These are phyloP conservation scores for Turritis glabra DNA, from an alignment of 345 rosid genomes.

Conservation along the genomic window DNA sequence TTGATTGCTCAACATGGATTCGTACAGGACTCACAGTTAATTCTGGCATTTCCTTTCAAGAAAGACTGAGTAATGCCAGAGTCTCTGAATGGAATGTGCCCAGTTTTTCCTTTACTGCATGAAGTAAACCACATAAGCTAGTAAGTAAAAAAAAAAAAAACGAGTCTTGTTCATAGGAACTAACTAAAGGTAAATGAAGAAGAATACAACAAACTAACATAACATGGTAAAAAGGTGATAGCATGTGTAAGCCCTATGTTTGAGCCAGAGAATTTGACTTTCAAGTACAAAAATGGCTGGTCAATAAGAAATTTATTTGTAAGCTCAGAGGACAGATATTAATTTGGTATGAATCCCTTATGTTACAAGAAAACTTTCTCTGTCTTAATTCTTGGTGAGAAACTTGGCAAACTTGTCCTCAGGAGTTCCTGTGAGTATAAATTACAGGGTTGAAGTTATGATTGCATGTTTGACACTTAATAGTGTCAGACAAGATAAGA, in stretches of 20 bases:
- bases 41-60: constrained; percentile 80
- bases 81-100: constrained; percentile 82
- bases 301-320: background rate
- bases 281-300: background rate
- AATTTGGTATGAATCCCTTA: background rate
- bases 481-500: too few relatives aligned
- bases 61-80: constrained; percentile 80
- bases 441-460: too few relatives aligned
- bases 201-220: background rate
- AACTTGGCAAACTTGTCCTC: too few relatives aligned
- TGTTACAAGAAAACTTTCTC: too few relatives aligned
- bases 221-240: background rate
- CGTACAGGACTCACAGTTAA: constrained; percentile 86
- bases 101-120: constrained; percentile 83
- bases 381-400: too few relatives aligned
- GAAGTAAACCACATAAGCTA: constrained; percentile 25
- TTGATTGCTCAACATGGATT: constrained; percentile 80
- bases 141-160: background rate
- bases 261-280: background rate
- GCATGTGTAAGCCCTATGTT: background rate
- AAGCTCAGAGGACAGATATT: background rate
- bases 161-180: background rate
- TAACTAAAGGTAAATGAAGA: background rate
- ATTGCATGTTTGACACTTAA: too few relatives aligned
- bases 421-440: too few relatives aligned